phyloP scores from a whole-genome alignment of 2,329 filamentous ascomycete species.

The Scedosporium apiospermum region DNA sequence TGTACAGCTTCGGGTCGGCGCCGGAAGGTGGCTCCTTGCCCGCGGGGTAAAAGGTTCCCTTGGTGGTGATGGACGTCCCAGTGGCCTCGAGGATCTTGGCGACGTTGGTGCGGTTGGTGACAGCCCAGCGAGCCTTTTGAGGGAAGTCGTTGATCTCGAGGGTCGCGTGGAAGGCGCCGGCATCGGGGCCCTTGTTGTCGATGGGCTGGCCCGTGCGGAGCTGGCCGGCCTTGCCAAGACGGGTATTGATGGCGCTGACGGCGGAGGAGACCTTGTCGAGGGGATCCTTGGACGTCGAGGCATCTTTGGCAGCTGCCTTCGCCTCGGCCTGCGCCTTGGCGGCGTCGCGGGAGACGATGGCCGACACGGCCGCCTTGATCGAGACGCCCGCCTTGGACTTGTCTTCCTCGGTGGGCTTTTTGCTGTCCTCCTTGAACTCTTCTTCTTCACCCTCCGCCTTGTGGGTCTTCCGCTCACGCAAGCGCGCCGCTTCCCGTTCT shows the following conservation, averaged over 20 bases:
- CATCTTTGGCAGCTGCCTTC: slow-evolving; percentile 16
- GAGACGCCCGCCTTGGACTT: slow-evolving; percentile 60
- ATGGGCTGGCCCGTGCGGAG: slow-evolving; percentile 88
- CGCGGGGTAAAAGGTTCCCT: slow-evolving; percentile 78
- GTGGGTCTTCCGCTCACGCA: slow-evolving; percentile 79
- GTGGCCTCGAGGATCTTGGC: slow-evolving; percentile 95
- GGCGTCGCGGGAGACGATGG: slow-evolving; percentile 42
- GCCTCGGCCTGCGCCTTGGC: slow-evolving; percentile 30
- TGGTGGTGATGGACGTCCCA: slow-evolving; percentile 93
- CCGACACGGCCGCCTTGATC: slow-evolving; percentile 53
- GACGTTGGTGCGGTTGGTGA: slow-evolving; percentile 96
- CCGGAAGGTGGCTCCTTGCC: slow-evolving; percentile 71
- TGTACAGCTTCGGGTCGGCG: slow-evolving; percentile 89
- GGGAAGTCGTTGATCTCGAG: slow-evolving; percentile 99
- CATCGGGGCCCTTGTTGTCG: slow-evolving; percentile 97
- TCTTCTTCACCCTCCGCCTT: slow-evolving; percentile 81
- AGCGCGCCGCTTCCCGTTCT: slow-evolving; percentile 77
- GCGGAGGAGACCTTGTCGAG: slow-evolving; percentile 85
- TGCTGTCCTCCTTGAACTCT: slow-evolving; percentile 71
- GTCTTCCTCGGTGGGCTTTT: slow-evolving; percentile 59
- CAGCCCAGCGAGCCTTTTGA: slow-evolving; percentile 95
- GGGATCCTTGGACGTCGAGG: slow-evolving; percentile 47
- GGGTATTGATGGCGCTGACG: slow-evolving; percentile 81
- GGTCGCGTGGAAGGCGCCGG: slow-evolving; percentile 91
- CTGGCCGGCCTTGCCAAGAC: slow-evolving; percentile 80